phyloP scores from a whole-genome alignment of 2,329 filamentous ascomycete species.

The Aureobasidium sp. region DNA sequence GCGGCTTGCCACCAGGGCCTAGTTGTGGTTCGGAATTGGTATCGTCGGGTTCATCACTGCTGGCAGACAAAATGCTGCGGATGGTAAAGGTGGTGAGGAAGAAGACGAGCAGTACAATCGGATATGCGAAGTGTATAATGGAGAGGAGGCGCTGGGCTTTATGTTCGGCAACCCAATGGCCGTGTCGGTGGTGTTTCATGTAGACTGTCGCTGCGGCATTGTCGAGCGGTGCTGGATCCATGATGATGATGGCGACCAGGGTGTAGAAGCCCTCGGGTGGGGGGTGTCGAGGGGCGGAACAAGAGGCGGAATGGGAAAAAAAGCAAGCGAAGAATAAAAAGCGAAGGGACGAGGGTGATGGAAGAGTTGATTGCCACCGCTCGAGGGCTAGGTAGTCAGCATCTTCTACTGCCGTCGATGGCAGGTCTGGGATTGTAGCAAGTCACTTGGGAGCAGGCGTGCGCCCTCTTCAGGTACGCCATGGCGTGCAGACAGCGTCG shows the following conservation, averaged over 20 bases:
- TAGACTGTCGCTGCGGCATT: constrained; percentile 3
- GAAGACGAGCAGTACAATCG: constrained; percentile 55
- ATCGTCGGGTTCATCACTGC: constrained; percentile 37
- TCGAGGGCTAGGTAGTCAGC: not conserved
- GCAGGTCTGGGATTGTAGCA: not conserved
- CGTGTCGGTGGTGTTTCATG: constrained; percentile 14
- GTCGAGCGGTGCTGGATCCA: not conserved
- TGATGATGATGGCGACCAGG: constrained; percentile 6
- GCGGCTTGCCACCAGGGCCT: constrained; percentile 82
- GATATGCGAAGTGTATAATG: constrained; percentile 51
- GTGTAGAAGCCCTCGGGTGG: not conserved
- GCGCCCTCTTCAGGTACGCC: not conserved
- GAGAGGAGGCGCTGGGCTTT: constrained; percentile 37
- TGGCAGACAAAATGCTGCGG: constrained; percentile 50
- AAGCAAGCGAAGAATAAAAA: not conserved
- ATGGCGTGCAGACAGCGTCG: not conserved
- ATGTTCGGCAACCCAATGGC: constrained; percentile 30
- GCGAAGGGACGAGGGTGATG: not conserved
- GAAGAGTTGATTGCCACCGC: not conserved
- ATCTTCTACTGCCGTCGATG: constrained; percentile 9
- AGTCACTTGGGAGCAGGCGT: not conserved
- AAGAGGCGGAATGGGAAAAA: not conserved
- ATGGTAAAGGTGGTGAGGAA: constrained; percentile 55
- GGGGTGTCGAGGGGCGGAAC: not conserved
- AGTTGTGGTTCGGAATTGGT: constrained; percentile 40